Evolutionary conservation across 371 early-diverging fungal genomes (phyloP), one percentile per base, ranked within the genome.

Genomic region (Apophysomyces elegans): DNA sequence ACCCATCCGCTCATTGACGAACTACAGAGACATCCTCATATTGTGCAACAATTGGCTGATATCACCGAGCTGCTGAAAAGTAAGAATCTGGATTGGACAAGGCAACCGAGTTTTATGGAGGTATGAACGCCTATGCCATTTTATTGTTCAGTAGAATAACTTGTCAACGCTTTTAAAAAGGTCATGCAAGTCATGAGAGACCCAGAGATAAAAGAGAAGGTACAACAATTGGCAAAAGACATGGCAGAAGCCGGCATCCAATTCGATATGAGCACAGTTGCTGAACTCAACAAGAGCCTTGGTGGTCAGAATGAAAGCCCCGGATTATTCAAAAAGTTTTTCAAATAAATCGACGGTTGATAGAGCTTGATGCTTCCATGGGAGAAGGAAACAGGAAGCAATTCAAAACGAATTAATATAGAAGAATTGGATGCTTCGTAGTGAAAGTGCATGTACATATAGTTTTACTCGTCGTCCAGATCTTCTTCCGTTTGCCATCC

Each of bases 151-250:
- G 32, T 3, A 26, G 32, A 26, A 26, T 26, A 26, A 26, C 3
- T 1, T 26, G 3, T 26, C 32, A 26, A 26, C 32, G 32, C 32
- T 26, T 1, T 26, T 26, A 62, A 21, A 45, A 62, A 73, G 74
- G 60, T 79, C 3, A 68, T 81, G 66, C 76, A 78, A 43, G 67
- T 81, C 39, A 78, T 81, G 81, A 71, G 68, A 36, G 81, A 81
- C 66, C 73, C 75, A 8, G 78, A 78, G 62, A 54, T 73, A 54
- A 69, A 65, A 54, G 71, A 67, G 47, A 65, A 63, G 5, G 71
- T 75, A 3, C 50, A 65, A 39, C 61, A 68, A 16, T 57, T 81
- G 4, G 72, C 69, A 11, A 68, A 73, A 57, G 75, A 71, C 26
- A 75, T 81, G 75, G 71, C 73, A 18, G 72, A 69, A 14, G 81